A percentile compares a stretch with the other conserved stretches of the same genome.
These are phyloP conservation scores for Calamus simplicifolius DNA, from an alignment of 176 grass and related monocot species.

Conservation along the genomic window DNA sequence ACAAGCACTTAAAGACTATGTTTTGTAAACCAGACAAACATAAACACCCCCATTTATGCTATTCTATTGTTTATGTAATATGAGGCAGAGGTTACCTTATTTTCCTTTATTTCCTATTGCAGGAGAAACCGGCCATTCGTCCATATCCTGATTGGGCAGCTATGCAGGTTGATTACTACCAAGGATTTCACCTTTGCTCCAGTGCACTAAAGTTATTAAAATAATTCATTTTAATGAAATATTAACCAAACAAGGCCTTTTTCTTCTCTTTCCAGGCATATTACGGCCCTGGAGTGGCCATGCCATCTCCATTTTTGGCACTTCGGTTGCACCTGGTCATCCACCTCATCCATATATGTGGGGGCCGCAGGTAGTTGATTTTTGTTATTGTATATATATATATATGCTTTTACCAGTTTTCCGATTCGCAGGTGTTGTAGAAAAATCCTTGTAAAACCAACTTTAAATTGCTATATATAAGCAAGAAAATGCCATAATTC, in stretches of 20 bases:
- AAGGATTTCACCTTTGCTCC: background rate
- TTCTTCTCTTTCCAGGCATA: constrained; percentile 43
- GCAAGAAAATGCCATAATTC: no score
- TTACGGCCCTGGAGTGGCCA: constrained; percentile 61
- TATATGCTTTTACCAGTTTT: background rate
- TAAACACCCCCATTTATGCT: background rate
- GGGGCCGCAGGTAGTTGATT: constrained; percentile 54
- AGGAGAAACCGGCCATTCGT: constrained; percentile 54
- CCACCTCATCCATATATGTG: constrained; percentile 58
- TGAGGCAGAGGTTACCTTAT: background rate
- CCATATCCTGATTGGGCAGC: constrained; percentile 74
- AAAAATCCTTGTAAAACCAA: no score
- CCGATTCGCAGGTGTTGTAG: background rate
- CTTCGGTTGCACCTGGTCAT: constrained; percentile 48
- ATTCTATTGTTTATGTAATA: no score
- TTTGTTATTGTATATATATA: no score
- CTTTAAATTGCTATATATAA: no score
- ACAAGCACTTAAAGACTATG: no score
- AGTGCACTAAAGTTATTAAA: constrained; percentile 8
- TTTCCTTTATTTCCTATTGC: constrained; percentile 21
- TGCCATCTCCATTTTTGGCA: constrained; percentile 55
- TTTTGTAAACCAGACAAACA: background rate
- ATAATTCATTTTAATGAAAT: background rate
- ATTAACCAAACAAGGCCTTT: constrained; percentile 10
- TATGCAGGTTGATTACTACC: constrained; percentile 39